A percentile compares a stretch with the other conserved stretches of the same genome.
phyloP scores from a whole-genome alignment of 257 asterid genomes.

The Solanum ossicruentum region DNA sequence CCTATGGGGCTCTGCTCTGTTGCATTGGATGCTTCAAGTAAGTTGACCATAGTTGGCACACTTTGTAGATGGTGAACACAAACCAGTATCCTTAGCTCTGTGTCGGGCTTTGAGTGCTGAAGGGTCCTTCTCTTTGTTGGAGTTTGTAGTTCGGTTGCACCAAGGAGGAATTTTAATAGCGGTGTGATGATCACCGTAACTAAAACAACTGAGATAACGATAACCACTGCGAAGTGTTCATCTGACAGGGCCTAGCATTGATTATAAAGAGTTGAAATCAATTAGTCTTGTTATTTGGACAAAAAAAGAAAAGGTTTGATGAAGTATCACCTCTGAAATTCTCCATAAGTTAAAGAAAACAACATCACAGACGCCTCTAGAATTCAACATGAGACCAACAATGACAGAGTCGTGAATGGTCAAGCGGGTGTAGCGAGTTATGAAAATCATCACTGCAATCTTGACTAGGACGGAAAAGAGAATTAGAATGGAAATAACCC shows the following conservation, averaged over 20 bases:
- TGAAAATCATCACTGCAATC: conserved; percentile 19
- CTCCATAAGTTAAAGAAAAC: conserved; percentile 42
- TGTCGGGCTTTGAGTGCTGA: conserved; percentile 40
- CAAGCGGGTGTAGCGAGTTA: conserved; percentile 22
- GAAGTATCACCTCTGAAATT: conserved; percentile 30
- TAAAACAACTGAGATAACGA: conserved; percentile 28
- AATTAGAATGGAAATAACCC: conserved; percentile 21
- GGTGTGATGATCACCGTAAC: conserved; percentile 51
- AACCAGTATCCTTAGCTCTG: conserved; percentile 46
- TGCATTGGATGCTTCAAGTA: conserved; percentile 61
- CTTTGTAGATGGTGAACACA: conserved; percentile 51
- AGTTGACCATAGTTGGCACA: conserved; percentile 43
- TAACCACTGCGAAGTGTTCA: conserved; percentile 43
- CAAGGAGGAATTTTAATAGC: conserved; percentile 29
- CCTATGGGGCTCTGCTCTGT: conserved; percentile 45
- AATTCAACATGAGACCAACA: conserved; percentile 50
- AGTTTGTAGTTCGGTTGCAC: conserved; percentile 20
- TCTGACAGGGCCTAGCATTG: conserved; percentile 29
- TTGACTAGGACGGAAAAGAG: conserved; percentile 16
- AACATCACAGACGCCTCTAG: conserved; percentile 55
- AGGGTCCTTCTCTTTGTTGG: conserved; percentile 40
- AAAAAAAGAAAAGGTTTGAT: neutral
- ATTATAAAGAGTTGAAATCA: neutral
- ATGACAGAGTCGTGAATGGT: conserved; percentile 31
- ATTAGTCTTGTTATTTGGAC: neutral